Base-by-base conservation (phyloP, 129 eudicot species). In the Gnaphalium uliginosum region DNA sequence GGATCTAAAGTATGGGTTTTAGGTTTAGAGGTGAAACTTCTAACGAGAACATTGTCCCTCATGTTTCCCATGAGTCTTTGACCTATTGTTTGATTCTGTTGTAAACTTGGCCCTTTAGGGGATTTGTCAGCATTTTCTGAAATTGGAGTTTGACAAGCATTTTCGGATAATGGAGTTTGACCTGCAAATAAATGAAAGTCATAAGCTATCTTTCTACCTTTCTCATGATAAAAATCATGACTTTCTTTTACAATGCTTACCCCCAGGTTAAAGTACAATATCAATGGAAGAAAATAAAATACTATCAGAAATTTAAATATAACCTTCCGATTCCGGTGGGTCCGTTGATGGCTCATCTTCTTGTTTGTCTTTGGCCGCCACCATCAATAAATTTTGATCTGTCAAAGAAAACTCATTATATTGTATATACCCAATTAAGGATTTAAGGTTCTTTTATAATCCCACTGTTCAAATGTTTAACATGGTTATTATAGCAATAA, bases 61-160 rank as follows among this genome's bases (percentile, higher is more conserved):
- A 92, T 81, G 82, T 92, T 92, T 82, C 97, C 97, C 97, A 92
- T 89, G 61, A 93, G 82, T 67, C 88, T 93, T 76, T 93, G 96
- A 66, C 98, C 95, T 61, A 93, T 54, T 71, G 96, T 93, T 83
- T 85, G 95, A 86, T 58, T 90, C 53, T 88, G 84, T 69, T 88
- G 96, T 46, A 87, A 78, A 25, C 69, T 86, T 65, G 73, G 82
- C 60, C 64, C 75, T 61, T 69, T 84, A 29, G 88, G 66, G 56
- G 80, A 71, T 66, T 83, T 85, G 56, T 80, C 85, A 79, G 51
- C 82, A 69, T 83, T 78, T 74, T 82, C 81, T 62, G 68, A 15
- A 10, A 30, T 17, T 59, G 69, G 64, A 74, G 50, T 27, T 69
- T 76, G 72, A 37, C 91, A 92, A 87, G 79, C 75, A 83, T 15